These are phyloP conservation scores for Incumbomyces lentus DNA, from an alignment of 2,329 filamentous ascomycete genomes.

Conservation along the genomic window DNA sequence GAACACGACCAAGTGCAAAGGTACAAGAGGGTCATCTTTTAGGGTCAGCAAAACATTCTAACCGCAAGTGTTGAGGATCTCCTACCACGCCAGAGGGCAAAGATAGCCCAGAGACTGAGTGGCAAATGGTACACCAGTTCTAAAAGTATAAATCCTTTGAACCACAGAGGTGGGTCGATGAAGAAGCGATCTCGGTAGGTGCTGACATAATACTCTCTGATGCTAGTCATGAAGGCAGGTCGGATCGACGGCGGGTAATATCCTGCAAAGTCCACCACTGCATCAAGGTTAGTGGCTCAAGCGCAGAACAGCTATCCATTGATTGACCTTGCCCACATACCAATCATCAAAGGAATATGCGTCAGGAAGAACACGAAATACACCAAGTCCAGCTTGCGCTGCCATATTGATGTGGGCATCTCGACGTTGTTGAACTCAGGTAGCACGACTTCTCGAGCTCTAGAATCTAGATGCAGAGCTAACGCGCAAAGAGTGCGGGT, in stretches of 20 bases:
- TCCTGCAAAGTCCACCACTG: slow-evolving; percentile 52
- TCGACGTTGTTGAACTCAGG: no score
- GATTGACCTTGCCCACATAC: slow-evolving; percentile 30
- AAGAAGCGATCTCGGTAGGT: slow-evolving; percentile 58
- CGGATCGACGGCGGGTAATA: slow-evolving; percentile 45
- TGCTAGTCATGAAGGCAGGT: slow-evolving; percentile 37
- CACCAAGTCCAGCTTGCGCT: slow-evolving; percentile 29
- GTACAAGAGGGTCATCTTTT: slow-evolving; percentile 46
- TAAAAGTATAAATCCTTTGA: slow-evolving; percentile 46
- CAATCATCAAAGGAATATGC: slow-evolving; percentile 52
- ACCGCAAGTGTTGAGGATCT: background rate
- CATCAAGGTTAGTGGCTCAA: background rate
- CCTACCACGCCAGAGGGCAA: slow-evolving; percentile 43
- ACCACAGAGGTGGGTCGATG: slow-evolving; percentile 48
- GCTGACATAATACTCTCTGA: slow-evolving; percentile 49
- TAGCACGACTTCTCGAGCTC: no score
- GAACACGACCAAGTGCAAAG: slow-evolving; percentile 51
- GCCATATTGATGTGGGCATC: slow-evolving; percentile 13
- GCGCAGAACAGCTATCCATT: no score
- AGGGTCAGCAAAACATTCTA: background rate
- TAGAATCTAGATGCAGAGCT: no score
- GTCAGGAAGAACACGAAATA: slow-evolving; percentile 51
- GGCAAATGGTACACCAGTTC: slow-evolving; percentile 54
- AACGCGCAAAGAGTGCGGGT: no score
- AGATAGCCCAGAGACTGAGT: slow-evolving; percentile 49